phyloP scores from a whole-genome alignment of 345 rosid species.

The Jatropha curcas region DNA sequence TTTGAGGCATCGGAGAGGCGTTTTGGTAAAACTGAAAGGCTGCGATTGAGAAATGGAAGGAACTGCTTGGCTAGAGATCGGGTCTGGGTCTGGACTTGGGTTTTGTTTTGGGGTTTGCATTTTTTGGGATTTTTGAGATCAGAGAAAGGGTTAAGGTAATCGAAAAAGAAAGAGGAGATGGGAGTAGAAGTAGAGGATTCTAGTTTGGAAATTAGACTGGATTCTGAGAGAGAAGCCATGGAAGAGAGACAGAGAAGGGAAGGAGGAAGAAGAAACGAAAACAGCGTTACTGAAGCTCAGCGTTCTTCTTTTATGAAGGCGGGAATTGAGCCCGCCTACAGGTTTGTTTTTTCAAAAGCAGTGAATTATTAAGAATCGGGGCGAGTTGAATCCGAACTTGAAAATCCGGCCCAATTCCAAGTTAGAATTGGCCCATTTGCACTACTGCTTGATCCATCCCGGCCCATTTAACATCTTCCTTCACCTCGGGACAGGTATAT shows the following conservation, averaged over 20 bases:
- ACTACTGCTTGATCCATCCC: too few relatives aligned
- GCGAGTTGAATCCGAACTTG: too few relatives aligned
- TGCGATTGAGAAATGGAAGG: slow-evolving; percentile 72
- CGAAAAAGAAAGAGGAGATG: slow-evolving; percentile 51
- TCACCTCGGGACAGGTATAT: not conserved
- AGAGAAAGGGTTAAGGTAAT: slow-evolving; percentile 57
- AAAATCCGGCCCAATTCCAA: not conserved
- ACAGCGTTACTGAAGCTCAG: not conserved
- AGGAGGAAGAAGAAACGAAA: not conserved
- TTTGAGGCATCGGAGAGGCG: slow-evolving; percentile 49
- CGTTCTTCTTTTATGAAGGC: not conserved
- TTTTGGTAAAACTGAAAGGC: slow-evolving; percentile 65
- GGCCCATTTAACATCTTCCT: not conserved
- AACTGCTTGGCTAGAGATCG: slow-evolving; percentile 75
- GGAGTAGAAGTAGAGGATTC: slow-evolving; percentile 40
- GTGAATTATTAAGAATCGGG: not conserved
- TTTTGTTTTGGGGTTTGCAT: not conserved
- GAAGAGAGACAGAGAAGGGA: not conserved
- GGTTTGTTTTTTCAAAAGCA: not conserved
- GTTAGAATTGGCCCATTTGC: too few relatives aligned
- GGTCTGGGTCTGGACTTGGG: slow-evolving; percentile 29
- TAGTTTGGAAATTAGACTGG: slow-evolving; percentile 46
- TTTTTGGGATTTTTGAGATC: slow-evolving; percentile 28
- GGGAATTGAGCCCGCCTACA: slow-evolving; percentile 10
- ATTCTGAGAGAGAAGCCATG: slow-evolving; percentile 55